These are phyloP conservation scores for Crithidia sp. DNA, from an alignment of 208 protist genomes.

Conservation along the genomic window DNA sequence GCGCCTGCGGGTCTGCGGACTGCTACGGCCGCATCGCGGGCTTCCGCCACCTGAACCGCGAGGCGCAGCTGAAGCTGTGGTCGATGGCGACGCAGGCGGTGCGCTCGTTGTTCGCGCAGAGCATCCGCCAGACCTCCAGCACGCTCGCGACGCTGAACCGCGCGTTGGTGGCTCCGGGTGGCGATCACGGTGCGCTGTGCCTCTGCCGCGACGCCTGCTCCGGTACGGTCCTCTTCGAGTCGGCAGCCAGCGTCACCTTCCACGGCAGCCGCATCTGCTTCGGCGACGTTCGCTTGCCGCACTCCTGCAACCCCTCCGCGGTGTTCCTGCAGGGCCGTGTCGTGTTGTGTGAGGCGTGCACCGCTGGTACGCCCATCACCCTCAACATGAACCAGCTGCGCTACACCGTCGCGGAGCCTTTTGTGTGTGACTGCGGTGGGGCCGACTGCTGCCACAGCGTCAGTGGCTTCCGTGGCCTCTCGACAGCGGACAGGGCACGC, in stretches of 20 bases:
- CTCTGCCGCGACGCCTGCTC: slow-evolving; percentile 58
- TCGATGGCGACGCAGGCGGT: slow-evolving; percentile 57
- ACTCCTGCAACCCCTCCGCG: slow-evolving; percentile 73
- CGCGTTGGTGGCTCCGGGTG: slow-evolving; percentile 45
- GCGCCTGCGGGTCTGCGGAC: slow-evolving; percentile 54
- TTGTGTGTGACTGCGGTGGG: slow-evolving; percentile 59
- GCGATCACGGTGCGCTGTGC: slow-evolving; percentile 42
- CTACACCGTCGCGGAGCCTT: slow-evolving; percentile 46
- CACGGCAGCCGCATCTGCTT: slow-evolving; percentile 46
- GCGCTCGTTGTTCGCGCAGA: slow-evolving; percentile 63
- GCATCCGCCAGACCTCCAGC: slow-evolving; percentile 44
- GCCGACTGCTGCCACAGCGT: slow-evolving; percentile 46
- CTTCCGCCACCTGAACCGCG: slow-evolving; percentile 60
- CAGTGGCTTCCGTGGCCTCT: slow-evolving; percentile 58
- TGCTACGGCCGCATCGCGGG: slow-evolving; percentile 75
- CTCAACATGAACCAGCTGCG: slow-evolving; percentile 82
- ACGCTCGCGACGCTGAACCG: slow-evolving; percentile 61
- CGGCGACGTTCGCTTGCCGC: slow-evolving; percentile 62
- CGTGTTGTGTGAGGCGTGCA: slow-evolving; percentile 50
- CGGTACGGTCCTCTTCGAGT: slow-evolving; percentile 68
- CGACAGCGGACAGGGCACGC: slow-evolving; percentile 46
- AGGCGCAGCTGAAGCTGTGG: slow-evolving; percentile 70
- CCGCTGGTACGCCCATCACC: slow-evolving; percentile 52
- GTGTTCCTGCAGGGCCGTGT: slow-evolving; percentile 63
- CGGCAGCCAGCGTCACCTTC: slow-evolving; percentile 30